Evolutionary conservation across 441 rosid species (phyloP).

Genomic region (Mallotus repandus): DNA sequence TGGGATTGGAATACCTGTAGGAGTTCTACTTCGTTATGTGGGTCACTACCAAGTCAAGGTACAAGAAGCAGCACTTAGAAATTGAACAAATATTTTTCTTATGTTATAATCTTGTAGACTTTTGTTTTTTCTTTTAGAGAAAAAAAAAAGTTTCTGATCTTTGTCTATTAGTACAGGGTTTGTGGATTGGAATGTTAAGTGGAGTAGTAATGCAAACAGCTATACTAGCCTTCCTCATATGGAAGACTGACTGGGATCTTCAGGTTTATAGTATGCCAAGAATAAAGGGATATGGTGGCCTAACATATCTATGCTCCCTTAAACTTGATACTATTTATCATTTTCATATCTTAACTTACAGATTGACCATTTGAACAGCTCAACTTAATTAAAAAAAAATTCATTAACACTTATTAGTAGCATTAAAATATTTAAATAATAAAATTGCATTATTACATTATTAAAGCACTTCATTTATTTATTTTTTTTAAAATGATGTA

Average conservation of each 20-base stretch:
- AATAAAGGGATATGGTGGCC: no score
- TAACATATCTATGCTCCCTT: no score
- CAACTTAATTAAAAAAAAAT: no score
- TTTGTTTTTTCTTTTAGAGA: not conserved
- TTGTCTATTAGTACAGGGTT: slow-evolving; percentile 35
- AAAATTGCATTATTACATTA: no score
- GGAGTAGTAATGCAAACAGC: slow-evolving; percentile 47
- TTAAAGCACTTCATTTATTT: not conserved
- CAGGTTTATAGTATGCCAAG: slow-evolving; percentile 36
- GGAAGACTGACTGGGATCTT: slow-evolving; percentile 54
- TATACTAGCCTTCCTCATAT: slow-evolving; percentile 36
- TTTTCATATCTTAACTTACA: no score
- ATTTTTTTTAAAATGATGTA: not conserved
- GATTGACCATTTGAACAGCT: no score
- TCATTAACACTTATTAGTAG: no score
- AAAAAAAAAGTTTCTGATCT: not conserved
- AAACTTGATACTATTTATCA: no score
- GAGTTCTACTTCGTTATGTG: slow-evolving; percentile 49
- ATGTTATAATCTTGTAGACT: no score
- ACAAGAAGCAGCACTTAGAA: not conserved
- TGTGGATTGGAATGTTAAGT: slow-evolving; percentile 62
- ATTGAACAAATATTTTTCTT: no score
- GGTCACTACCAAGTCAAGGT: slow-evolving; percentile 32
- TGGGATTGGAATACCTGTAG: slow-evolving; percentile 46
- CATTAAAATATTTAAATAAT: no score